These are phyloP conservation scores for Daldinia decipiens DNA, from an alignment of 495 filamentous ascomycete species.

Conservation along the genomic window DNA sequence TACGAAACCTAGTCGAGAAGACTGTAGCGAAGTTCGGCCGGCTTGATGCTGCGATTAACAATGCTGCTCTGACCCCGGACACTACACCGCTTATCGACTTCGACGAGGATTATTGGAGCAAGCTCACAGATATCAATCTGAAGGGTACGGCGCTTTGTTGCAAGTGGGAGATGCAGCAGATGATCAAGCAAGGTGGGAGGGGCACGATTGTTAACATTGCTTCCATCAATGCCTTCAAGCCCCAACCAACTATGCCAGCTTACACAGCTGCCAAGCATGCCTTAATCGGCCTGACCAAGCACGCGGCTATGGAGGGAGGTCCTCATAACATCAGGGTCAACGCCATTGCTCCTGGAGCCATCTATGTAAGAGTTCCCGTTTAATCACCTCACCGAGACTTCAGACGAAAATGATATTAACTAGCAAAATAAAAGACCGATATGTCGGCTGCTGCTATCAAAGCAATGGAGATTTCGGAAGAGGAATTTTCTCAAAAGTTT, in stretches of 20 bases:
- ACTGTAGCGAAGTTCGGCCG: slow-evolving; percentile 62
- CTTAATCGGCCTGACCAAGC: slow-evolving; percentile 70
- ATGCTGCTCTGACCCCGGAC: slow-evolving; percentile 75
- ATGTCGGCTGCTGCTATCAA: background rate
- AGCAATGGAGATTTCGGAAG: background rate
- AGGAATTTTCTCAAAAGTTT: background rate
- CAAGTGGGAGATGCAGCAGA: slow-evolving; percentile 58
- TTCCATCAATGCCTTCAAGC: slow-evolving; percentile 50
- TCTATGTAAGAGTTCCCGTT: slow-evolving; percentile 30
- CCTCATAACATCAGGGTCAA: slow-evolving; percentile 75
- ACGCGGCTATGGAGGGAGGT: slow-evolving; percentile 76
- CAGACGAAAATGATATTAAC: background rate
- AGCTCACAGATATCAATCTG: slow-evolving; percentile 58
- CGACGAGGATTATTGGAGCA: slow-evolving; percentile 52
- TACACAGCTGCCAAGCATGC: slow-evolving; percentile 79
- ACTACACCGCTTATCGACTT: slow-evolving; percentile 57
- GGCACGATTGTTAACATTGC: slow-evolving; percentile 49
- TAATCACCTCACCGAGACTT: background rate
- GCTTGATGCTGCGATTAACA: slow-evolving; percentile 73
- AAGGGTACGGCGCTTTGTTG: slow-evolving; percentile 61
- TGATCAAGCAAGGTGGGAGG: slow-evolving; percentile 62
- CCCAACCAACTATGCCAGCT: slow-evolving; percentile 68
- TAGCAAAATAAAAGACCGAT: background rate
- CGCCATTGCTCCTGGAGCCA: slow-evolving; percentile 72
- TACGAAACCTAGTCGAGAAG: slow-evolving; percentile 51